phyloP scores from a whole-genome alignment of 129 eudicot species.

The Pulicaria dysenterica region DNA sequence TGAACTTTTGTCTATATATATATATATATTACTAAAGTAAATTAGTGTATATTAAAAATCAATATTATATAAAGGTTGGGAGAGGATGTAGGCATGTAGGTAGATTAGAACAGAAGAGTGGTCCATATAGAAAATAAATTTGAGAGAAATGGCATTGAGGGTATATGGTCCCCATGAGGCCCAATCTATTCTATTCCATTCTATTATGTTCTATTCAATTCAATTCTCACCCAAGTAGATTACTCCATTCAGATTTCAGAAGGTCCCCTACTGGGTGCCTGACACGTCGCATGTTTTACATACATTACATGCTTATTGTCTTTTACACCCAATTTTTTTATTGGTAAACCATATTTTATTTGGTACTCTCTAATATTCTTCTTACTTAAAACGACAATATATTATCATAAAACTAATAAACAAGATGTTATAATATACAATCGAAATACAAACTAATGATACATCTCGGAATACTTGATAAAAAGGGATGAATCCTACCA shows the following conservation, averaged over 20 bases:
- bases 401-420: no score
- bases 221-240: slow-evolving; percentile 22
- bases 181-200: slow-evolving; percentile 26
- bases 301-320: slow-evolving; percentile 5
- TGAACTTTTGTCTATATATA: no score
- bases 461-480: neutral
- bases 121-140: slow-evolving; percentile 39
- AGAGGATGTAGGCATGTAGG: neutral
- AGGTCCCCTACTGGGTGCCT: slow-evolving; percentile 40
- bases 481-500: neutral
- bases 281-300: slow-evolving; percentile 35
- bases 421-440: no score
- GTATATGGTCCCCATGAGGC: slow-evolving; percentile 46
- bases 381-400: no score
- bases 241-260: slow-evolving; percentile 22
- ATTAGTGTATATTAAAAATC: no score
- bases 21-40: no score
- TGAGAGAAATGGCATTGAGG: slow-evolving; percentile 27
- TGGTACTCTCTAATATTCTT: no score
- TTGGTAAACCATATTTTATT: no score
- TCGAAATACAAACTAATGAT: neutral
- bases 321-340: no score
- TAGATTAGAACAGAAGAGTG: slow-evolving; percentile 28
- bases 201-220: slow-evolving; percentile 23
- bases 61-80: neutral